Conservation (phyloP, 2,329 filamentous ascomycete species). For the Microdochium trichocladiopsis region DNA sequence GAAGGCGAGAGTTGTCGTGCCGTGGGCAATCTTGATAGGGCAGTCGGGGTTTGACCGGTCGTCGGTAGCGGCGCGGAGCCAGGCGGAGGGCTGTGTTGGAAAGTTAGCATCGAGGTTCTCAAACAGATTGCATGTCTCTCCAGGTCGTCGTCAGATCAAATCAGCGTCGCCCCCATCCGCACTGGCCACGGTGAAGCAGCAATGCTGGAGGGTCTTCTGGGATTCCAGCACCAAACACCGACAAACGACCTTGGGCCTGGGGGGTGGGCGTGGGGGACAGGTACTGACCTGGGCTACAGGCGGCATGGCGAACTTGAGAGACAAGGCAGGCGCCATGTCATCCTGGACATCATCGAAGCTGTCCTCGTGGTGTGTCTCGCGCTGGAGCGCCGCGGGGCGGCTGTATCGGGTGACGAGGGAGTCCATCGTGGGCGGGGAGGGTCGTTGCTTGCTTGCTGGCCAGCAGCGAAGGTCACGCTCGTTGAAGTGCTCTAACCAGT, state of each 20-base stretch:
- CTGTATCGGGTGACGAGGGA: constrained; percentile 89
- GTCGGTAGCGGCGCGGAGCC: constrained; percentile 95
- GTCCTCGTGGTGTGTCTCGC: constrained; percentile 65
- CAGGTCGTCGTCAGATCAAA: too few species aligned
- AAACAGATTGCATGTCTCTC: neutral
- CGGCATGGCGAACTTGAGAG: constrained; percentile 90
- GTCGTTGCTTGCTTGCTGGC: neutral
- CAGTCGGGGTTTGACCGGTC: constrained; percentile 94
- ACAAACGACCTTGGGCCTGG: neutral
- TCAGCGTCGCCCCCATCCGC: too few species aligned
- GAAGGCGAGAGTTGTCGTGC: constrained; percentile 96
- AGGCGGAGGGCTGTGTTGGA: constrained; percentile 66
- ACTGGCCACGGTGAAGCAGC: too few species aligned
- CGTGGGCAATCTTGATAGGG: constrained; percentile 99
- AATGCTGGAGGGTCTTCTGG: too few species aligned
- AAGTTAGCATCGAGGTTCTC: neutral
- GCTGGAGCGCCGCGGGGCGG: constrained; percentile 63
- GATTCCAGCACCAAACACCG: too few species aligned
- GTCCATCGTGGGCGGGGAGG: constrained; percentile 59
- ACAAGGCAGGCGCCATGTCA: constrained; percentile 67
- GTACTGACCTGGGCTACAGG: constrained; percentile 76
- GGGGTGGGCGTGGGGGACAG: neutral
- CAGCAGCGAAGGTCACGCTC: neutral
- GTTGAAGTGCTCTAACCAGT: neutral
- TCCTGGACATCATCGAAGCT: constrained; percentile 67